Evolutionary conservation across 164 flowering plant species (phyloP).

Genomic region (Santalum album): DNA sequence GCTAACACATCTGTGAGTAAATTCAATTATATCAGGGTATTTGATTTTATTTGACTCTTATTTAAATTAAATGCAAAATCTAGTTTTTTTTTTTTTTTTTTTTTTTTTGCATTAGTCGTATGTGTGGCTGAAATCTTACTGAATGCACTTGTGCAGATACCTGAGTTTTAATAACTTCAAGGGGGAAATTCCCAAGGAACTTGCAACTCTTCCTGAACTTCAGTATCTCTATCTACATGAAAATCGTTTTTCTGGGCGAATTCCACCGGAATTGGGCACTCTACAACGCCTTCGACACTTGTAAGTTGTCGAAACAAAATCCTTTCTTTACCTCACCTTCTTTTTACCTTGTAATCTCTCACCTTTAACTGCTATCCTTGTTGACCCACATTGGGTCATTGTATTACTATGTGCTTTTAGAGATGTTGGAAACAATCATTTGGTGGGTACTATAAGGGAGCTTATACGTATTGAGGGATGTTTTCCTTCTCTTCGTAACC

Average conservation of each 20-base stretch:
- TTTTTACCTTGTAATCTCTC: background rate
- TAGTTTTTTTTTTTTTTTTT: too few relatives aligned
- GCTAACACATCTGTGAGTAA: constrained; percentile 81
- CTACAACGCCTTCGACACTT: constrained; percentile 72
- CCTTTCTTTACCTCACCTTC: background rate
- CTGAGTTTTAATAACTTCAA: constrained; percentile 92
- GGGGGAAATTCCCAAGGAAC: constrained; percentile 96
- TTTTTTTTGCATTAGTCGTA: too few relatives aligned
- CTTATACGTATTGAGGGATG: constrained; percentile 81
- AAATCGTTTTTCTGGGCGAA: constrained; percentile 72
- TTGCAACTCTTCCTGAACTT: constrained; percentile 86
- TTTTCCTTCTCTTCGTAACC: constrained; percentile 86
- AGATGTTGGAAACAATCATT: constrained; percentile 91
- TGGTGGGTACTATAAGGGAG: constrained; percentile 93
- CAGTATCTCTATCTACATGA: constrained; percentile 87
- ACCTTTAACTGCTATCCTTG: too few relatives aligned
- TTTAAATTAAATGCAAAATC: too few relatives aligned
- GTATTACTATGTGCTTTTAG: constrained; percentile 24
- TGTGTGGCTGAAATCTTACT: background rate
- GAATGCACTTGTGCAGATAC: constrained; percentile 39
- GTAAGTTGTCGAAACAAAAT: constrained; percentile 26
- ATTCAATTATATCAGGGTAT: constrained; percentile 1
- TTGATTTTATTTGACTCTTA: background rate
- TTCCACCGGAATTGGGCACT: constrained; percentile 88
- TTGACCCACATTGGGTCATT: background rate